Evolutionary conservation across 768 basidiomycete species (phyloP).

Genomic region (Botryobasidium botryosum): DNA sequence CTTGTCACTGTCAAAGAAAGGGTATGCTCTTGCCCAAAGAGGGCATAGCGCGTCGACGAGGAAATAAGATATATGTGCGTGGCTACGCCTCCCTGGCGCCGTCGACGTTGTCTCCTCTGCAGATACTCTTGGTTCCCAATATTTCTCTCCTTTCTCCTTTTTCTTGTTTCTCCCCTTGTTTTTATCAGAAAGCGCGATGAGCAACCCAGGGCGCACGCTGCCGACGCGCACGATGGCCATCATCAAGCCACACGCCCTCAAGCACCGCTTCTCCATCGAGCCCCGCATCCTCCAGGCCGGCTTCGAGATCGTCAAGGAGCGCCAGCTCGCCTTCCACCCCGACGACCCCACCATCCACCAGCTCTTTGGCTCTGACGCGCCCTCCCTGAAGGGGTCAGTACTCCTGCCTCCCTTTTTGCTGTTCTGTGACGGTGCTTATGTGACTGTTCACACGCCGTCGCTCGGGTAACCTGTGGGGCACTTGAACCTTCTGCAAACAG

Average conservation of each 20-base stretch:
- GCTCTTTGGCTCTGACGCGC: constrained; percentile 62
- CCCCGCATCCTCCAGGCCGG: constrained; percentile 59
- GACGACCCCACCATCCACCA: constrained; percentile 70
- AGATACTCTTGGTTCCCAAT: too few relatives aligned
- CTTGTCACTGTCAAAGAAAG: too few relatives aligned
- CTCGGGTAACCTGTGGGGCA: background rate
- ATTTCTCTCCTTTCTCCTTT: too few relatives aligned
- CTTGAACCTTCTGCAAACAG: constrained; percentile 25
- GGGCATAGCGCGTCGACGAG: too few relatives aligned
- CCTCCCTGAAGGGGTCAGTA: constrained; percentile 60
- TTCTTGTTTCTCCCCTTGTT: too few relatives aligned
- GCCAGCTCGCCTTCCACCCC: constrained; percentile 77
- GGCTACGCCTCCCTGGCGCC: too few relatives aligned
- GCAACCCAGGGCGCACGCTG: too few relatives aligned
- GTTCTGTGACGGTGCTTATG: background rate
- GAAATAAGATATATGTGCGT: too few relatives aligned
- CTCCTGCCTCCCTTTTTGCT: background rate
- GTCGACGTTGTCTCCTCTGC: too few relatives aligned
- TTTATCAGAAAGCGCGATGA: too few relatives aligned
- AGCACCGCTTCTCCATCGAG: constrained; percentile 61
- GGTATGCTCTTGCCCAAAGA: too few relatives aligned
- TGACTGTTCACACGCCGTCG: background rate
- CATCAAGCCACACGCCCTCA: constrained; percentile 60
- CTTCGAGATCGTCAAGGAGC: constrained; percentile 81
- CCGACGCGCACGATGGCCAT: too few relatives aligned